Evolutionary conservation across 371 early-diverging fungal genomes (phyloP).

Genomic region (Smittium culicis): DNA sequence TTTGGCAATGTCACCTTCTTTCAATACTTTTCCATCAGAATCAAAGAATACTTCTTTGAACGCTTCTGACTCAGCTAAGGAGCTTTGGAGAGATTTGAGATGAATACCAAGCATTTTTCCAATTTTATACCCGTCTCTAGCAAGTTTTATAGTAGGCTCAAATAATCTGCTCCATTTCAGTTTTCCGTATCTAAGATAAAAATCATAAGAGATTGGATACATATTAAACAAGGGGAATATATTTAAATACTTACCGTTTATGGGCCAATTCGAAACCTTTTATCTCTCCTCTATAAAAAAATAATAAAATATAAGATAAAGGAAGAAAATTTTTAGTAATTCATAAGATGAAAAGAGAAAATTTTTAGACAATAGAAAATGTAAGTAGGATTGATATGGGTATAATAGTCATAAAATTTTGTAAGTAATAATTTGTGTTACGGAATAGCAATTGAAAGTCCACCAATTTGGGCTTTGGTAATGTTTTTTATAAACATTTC

Average conservation of each 20-base stretch:
- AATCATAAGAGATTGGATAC: too few species aligned
- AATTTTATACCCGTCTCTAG: conserved; percentile 51
- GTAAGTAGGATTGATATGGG: too few species aligned
- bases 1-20: conserved; percentile 53
- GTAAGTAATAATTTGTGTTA: background rate
- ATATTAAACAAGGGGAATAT: too few species aligned
- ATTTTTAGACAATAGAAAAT: too few species aligned
- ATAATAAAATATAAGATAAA: background rate
- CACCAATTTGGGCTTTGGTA: conserved; percentile 52
- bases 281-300: conserved; percentile 48
- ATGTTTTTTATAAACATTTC: conserved; percentile 64
- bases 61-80: background rate
- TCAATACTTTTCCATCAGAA: background rate
- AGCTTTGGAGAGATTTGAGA: background rate
- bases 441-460: conserved; percentile 78
- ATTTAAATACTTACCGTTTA: conserved; percentile 29
- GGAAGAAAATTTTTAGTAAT: background rate
- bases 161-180: conserved; percentile 79
- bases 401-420: too few species aligned
- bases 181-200: conserved; percentile 39
- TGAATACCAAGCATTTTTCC: conserved; percentile 7
- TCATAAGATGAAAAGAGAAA: too few species aligned
- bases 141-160: conserved; percentile 61
- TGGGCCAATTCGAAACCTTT: conserved; percentile 77
- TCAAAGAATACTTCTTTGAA: conserved; percentile 5